A percentile compares a stretch with the other conserved stretches of the same genome.
These are phyloP conservation scores for Ganoderma leucocontextum DNA, from an alignment of 1,284 basidiomycete genomes.

Conservation along the genomic window DNA sequence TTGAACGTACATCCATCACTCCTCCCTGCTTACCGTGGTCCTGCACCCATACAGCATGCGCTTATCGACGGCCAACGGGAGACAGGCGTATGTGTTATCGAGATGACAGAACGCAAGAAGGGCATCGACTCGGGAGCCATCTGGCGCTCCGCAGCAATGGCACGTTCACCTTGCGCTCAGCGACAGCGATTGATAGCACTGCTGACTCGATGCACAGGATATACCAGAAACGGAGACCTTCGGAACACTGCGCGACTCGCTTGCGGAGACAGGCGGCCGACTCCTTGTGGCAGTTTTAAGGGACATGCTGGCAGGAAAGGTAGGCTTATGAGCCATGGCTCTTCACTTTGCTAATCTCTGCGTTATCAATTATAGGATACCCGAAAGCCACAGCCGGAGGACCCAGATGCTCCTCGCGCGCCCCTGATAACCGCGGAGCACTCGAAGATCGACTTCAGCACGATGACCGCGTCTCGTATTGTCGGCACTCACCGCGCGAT, in stretches of 20 bases:
- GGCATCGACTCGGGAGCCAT: conserved; percentile 71
- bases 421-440: conserved; percentile 67
- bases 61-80: conserved; percentile 68
- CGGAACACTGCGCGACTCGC: conserved; percentile 58
- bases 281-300: conserved; percentile 78
- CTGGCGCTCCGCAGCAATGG: conserved; percentile 57
- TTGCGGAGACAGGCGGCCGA: conserved; percentile 74
- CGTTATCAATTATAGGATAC: conserved; percentile 41
- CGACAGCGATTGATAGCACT: background rate
- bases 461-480: conserved; percentile 65
- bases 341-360: too few species aligned
- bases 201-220: conserved; percentile 43
- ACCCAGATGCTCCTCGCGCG: conserved; percentile 57
- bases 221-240: conserved; percentile 63
- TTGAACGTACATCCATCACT: conserved; percentile 95
- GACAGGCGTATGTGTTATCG: conserved; percentile 78
- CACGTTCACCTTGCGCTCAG: conserved; percentile 32
- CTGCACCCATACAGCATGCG: conserved; percentile 92
- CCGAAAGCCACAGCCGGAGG: conserved; percentile 52
- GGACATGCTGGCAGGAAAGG: conserved; percentile 64
- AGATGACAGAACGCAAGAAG: conserved; percentile 63
- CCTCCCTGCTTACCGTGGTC: conserved; percentile 88
- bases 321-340: conserved; percentile 35
- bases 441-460: conserved; percentile 64
- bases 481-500: conserved; percentile 72